These are phyloP conservation scores for Monosporozyma siamensis DNA, from an alignment of 805 yeast species.

Conservation along the genomic window DNA sequence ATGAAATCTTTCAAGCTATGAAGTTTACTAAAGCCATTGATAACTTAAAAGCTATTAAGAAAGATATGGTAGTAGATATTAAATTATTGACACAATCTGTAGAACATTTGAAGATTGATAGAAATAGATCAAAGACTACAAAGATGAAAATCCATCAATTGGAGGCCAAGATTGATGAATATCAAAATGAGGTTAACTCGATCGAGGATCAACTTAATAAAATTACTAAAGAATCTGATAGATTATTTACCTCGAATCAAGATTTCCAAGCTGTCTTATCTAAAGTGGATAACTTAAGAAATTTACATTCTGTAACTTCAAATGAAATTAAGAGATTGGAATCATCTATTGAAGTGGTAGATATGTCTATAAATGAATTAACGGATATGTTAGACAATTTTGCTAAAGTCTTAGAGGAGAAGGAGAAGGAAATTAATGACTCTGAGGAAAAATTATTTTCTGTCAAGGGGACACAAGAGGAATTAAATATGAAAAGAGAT, in stretches of 20 bases:
- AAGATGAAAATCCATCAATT: conserved; percentile 39
- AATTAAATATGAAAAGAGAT: conserved; percentile 29
- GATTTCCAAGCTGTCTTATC: conserved; percentile 67
- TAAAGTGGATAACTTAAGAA: conserved; percentile 47
- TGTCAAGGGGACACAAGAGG: conserved; percentile 20
- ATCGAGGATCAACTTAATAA: conserved; percentile 42
- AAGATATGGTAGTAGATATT: conserved; percentile 68
- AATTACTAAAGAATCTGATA: conserved; percentile 50
- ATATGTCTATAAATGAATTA: conserved; percentile 33
- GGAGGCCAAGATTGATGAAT: conserved; percentile 35
- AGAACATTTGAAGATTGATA: conserved; percentile 63
- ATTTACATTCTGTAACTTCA: conserved; percentile 35
- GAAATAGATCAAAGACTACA: conserved; percentile 57
- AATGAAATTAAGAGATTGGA: conserved; percentile 45
- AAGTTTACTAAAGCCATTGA: conserved; percentile 88
- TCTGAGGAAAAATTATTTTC: conserved; percentile 18
- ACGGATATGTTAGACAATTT: conserved; percentile 36
- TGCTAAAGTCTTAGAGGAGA: conserved; percentile 24
- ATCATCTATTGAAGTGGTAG: conserved; percentile 16
- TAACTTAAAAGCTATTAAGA: conserved; percentile 60
- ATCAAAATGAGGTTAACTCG: conserved; percentile 39
- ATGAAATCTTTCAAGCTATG: conserved; percentile 92
- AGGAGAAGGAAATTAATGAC: conserved; percentile 22
- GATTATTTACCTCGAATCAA: conserved; percentile 65
- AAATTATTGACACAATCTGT: conserved; percentile 71